phyloP scores from a whole-genome alignment of 179 eudicot genomes.

The Gypsophila paniculata region DNA sequence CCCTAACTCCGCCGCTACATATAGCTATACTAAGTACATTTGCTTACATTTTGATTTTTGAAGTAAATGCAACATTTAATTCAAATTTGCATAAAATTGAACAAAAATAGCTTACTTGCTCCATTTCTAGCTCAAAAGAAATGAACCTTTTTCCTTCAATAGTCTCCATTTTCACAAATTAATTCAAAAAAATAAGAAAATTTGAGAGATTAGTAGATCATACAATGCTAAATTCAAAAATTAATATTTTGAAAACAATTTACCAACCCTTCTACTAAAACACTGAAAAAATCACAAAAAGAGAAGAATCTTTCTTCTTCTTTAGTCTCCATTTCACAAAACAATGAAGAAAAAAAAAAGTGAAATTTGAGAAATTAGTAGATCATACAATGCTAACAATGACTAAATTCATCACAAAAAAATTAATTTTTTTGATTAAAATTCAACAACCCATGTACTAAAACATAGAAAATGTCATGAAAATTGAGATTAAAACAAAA shows the following conservation, averaged over 20 bases:
- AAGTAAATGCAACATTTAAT: not conserved
- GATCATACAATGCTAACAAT: too few relatives aligned
- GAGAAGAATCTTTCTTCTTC: constrained; percentile 20
- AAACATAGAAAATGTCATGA: not conserved
- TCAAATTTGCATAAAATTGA: constrained; percentile 5
- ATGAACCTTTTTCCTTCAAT: constrained; percentile 21
- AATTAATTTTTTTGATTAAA: not conserved
- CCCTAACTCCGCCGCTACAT: too few relatives aligned
- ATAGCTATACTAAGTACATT: too few relatives aligned
- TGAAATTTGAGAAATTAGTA: constrained; percentile 6
- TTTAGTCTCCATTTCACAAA: constrained; percentile 15
- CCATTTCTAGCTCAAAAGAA: constrained; percentile 24
- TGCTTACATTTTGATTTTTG: too few relatives aligned
- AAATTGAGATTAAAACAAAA: constrained; percentile 4
- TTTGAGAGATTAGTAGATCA: constrained; percentile 4
- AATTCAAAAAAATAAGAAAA: not conserved
- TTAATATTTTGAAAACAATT: too few relatives aligned
- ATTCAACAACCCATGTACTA: constrained; percentile 24
- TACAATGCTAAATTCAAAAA: too few relatives aligned
- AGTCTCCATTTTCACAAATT: constrained; percentile 9
- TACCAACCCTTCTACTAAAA: too few relatives aligned
- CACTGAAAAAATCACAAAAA: too few relatives aligned
- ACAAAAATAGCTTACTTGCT: constrained; percentile 25
- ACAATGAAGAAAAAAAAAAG: not conserved
- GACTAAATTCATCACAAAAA: not conserved